phyloP scores from a whole-genome alignment of 306 rosid genomes.

The Neltuma alba region DNA sequence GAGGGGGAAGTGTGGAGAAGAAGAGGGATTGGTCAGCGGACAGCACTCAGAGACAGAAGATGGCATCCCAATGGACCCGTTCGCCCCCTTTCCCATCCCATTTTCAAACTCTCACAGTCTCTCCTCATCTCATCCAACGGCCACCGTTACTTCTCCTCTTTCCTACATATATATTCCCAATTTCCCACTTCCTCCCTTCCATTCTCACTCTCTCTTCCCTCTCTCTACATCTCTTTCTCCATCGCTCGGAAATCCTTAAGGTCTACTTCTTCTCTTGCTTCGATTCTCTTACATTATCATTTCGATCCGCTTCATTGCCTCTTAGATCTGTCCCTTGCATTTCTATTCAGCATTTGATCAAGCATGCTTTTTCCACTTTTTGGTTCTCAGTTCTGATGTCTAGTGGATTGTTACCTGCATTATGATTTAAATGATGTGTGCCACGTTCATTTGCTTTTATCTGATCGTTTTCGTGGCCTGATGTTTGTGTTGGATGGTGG shows the following conservation, averaged over 20 bases:
- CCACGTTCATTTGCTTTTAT: neutral
- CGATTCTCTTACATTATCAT: neutral
- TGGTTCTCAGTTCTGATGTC: neutral
- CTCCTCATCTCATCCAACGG: constrained; percentile 42
- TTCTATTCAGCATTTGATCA: neutral
- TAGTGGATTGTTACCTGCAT: neutral
- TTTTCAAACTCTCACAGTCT: neutral
- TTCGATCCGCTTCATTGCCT: neutral
- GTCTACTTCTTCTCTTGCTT: constrained; percentile 21
- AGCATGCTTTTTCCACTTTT: neutral
- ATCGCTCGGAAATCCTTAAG: constrained; percentile 37
- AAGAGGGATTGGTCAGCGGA: neutral
- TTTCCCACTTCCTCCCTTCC: neutral
- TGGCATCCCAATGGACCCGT: constrained; percentile 12
- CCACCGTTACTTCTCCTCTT: constrained; percentile 22
- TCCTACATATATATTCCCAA: constrained; percentile 15
- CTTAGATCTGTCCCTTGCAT: constrained; percentile 34
- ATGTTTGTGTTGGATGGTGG: neutral
- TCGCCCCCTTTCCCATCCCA: neutral
- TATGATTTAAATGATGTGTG: neutral
- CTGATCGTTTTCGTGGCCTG: neutral
- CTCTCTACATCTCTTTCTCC: constrained; percentile 15
- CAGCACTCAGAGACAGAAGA: neutral
- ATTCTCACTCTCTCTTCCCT: constrained; percentile 11
- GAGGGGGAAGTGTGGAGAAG: neutral